Conservation (phyloP, 176 grass and related monocot species). For the Microstegium vimineum region DNA sequence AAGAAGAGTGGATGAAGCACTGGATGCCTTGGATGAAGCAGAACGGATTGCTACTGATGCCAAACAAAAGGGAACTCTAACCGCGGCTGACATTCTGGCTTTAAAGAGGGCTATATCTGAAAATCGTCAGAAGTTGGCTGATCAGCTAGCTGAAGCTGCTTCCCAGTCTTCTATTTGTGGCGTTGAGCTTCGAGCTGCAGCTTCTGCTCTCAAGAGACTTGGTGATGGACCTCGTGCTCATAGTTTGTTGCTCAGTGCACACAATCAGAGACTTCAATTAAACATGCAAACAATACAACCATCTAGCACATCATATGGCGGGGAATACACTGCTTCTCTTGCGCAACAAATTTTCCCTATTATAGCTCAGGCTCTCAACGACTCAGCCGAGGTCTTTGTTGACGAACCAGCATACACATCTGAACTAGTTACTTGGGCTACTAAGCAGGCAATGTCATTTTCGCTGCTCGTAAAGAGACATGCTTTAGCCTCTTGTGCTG, state of each 20-base stretch:
- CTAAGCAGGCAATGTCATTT: slow-evolving; percentile 59
- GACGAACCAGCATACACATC: slow-evolving; percentile 73
- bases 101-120: slow-evolving; percentile 60
- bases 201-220: slow-evolving; percentile 87
- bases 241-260: slow-evolving; percentile 74
- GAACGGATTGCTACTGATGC: slow-evolving; percentile 55
- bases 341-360: slow-evolving; percentile 86
- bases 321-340: slow-evolving; percentile 70
- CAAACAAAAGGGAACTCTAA: slow-evolving; percentile 49
- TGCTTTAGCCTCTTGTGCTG: slow-evolving; percentile 76
- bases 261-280: slow-evolving; percentile 82
- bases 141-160: slow-evolving; percentile 89
- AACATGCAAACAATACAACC: slow-evolving; percentile 83
- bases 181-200: slow-evolving; percentile 71
- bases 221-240: slow-evolving; percentile 89
- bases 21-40: slow-evolving; percentile 84
- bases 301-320: slow-evolving; percentile 65
- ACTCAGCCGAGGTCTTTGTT: slow-evolving; percentile 82
- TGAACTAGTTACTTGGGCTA: slow-evolving; percentile 85
- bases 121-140: slow-evolving; percentile 64
- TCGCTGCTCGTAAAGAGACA: slow-evolving; percentile 79
- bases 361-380: slow-evolving; percentile 73
- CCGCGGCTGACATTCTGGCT: slow-evolving; percentile 39
- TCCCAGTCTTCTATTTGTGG: slow-evolving; percentile 80
- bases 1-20: slow-evolving; percentile 82